These are phyloP conservation scores for Ceratocystis destructans DNA, from an alignment of 2,329 filamentous ascomycete genomes.

Conservation along the genomic window DNA sequence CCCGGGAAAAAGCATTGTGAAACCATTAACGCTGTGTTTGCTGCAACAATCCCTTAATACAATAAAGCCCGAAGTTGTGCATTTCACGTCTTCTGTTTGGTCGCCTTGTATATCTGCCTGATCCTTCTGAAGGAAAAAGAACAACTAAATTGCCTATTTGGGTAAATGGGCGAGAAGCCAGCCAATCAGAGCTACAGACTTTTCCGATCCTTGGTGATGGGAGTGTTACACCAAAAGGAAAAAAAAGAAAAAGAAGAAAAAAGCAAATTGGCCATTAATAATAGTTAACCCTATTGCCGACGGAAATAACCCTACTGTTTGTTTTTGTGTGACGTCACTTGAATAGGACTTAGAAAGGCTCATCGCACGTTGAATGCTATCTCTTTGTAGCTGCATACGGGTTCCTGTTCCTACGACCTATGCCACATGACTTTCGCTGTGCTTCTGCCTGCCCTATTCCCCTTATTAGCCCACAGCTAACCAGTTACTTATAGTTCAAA, in stretches of 20 bases:
- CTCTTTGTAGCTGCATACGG: too few relatives aligned
- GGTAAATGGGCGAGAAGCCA: neutral
- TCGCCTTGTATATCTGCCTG: neutral
- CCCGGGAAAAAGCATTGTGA: neutral
- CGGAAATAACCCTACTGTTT: neutral
- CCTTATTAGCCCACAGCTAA: too few relatives aligned
- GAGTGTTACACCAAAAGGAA: neutral
- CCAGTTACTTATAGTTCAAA: too few relatives aligned
- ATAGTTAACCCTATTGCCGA: neutral
- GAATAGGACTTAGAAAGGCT: neutral
- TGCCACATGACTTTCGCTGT: too few relatives aligned
- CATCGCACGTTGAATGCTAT: too few relatives aligned
- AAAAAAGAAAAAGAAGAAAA: too few relatives aligned
- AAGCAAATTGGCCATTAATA: neutral
- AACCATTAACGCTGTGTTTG: slow-evolving; percentile 4
- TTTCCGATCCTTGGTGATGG: neutral
- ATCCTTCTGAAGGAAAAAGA: neutral
- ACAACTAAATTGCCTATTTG: neutral
- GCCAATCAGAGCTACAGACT: neutral
- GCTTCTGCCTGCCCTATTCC: too few relatives aligned
- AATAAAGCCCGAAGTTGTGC: neutral
- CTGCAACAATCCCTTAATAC: slow-evolving; percentile 7
- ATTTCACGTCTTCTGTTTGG: neutral
- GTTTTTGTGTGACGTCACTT: neutral
- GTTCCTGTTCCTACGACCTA: too few relatives aligned